Evolutionary conservation across 495 filamentous ascomycete species (phyloP).

Genomic region (Friedmanniomyces simplex): DNA sequence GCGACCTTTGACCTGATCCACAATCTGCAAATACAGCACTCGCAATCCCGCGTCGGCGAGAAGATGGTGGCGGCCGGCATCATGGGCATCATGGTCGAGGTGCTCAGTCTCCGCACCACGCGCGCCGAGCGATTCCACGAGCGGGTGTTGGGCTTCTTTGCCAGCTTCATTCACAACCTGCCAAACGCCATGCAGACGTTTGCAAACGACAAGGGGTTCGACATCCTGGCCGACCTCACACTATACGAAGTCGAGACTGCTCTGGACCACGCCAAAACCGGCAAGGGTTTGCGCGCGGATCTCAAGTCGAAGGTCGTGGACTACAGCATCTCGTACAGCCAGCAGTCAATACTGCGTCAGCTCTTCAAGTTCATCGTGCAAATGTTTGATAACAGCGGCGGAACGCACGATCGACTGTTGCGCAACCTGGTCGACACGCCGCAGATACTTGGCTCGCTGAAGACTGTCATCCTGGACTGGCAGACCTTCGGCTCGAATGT

Average conservation of each 20-base stretch:
- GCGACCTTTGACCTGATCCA: conserved; percentile 71
- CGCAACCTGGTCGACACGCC: conserved; percentile 92
- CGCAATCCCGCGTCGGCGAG: conserved; percentile 54
- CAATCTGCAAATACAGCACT: conserved; percentile 54
- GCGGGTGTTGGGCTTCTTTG: conserved; percentile 72
- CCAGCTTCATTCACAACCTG: conserved; percentile 71
- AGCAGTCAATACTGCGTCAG: conserved; percentile 85
- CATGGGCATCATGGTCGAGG: conserved; percentile 79
- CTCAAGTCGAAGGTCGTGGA: conserved; percentile 76
- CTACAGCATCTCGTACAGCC: conserved; percentile 83
- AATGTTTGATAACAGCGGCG: conserved; percentile 76
- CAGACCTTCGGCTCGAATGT: conserved; percentile 75
- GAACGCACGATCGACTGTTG: conserved; percentile 77
- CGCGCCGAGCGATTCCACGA: conserved; percentile 74
- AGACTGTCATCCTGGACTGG: conserved; percentile 70
- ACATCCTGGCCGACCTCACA: conserved; percentile 75
- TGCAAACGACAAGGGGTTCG: conserved; percentile 68
- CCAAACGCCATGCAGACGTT: conserved; percentile 71
- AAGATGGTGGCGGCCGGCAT: conserved; percentile 76
- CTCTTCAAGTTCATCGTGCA: conserved; percentile 94
- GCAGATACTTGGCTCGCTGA: conserved; percentile 63
- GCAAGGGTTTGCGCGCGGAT: conserved; percentile 62
- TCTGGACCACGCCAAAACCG: conserved; percentile 49
- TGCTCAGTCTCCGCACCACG: conserved; percentile 70
- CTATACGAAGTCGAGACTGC: conserved; percentile 67